Base-by-base conservation (phyloP, 2,329 filamentous ascomycete species). In the Ceratocystiopsis sp. region DNA sequence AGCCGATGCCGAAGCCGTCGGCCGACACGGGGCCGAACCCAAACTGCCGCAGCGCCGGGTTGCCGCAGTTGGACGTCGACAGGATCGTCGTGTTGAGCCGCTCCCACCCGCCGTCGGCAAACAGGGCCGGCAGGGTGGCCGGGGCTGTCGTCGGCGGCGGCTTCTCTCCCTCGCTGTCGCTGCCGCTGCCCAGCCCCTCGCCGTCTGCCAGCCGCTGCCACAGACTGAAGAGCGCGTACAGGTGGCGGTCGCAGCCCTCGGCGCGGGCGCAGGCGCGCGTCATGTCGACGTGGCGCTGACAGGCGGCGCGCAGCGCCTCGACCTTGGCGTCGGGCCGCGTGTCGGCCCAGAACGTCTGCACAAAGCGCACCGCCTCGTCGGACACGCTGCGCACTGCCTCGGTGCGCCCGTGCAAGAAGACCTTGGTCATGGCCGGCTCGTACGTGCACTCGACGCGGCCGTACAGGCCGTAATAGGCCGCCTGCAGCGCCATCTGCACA, bases 401-500 rank as follows among this genome's bases (percentile, higher is more conserved):
- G 0, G 91, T 98, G 38, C 91, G 81, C 12, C 91, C 91, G 57
- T 96, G 91, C 47, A 93, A 75, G 62, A 76, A 98, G 46, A 81
- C 68, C 60, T 98, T 98, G 42, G 91, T 98, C 91, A 98, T 96
- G 37, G 91, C 89, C 9, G 91, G 91, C 61, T 98, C 91, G 58
- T 98, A 98, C 0, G 87, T 91, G 57, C 85, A 93, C 60, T 96
- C 91, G 1, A 94, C 76, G 5, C 85, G 78, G 3, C 91, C 91
- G 53, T 96, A 98, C 9, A 98, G 71, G 2, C 91, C 91, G 55
- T 95, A 98, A 65, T 98, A 96, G 1, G 91, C 89, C 5, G 89
- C 89, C 60, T 98, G 91, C 65, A 95, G 95, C 0, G 91, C 91
- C 89, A 98, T 96, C 60, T 98, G 91, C 17, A 98, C 84, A 57